phyloP scores from a whole-genome alignment of 2,329 filamentous ascomycete species.

The Emericellopsis atlantica region DNA sequence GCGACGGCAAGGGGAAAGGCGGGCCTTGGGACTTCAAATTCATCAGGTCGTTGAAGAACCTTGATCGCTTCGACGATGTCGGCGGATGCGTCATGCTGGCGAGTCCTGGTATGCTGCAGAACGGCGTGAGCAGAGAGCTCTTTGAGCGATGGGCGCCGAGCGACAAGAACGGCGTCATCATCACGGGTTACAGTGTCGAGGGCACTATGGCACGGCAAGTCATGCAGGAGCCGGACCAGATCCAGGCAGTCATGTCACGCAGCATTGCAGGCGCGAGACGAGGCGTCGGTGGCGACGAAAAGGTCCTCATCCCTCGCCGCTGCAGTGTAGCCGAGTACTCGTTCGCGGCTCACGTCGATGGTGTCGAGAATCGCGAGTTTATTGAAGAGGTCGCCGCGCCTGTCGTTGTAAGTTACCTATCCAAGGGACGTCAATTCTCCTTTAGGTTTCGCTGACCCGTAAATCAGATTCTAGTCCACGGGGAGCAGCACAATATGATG shows the following conservation, averaged over 20 bases:
- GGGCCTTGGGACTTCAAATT: constrained; percentile 96
- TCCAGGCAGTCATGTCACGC: constrained; percentile 83
- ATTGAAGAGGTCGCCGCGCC: constrained; percentile 89
- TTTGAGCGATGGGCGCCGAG: constrained; percentile 94
- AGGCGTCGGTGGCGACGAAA: constrained; percentile 58
- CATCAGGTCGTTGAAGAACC: constrained; percentile 79
- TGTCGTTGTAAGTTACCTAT: constrained; percentile 75
- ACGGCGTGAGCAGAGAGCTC: constrained; percentile 83
- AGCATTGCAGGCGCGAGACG: constrained; percentile 51
- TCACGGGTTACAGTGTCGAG: constrained; percentile 96
- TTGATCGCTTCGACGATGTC: constrained; percentile 93
- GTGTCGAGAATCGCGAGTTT: constrained; percentile 89
- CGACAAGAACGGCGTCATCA: constrained; percentile 94
- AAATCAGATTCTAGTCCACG: constrained; percentile 79
- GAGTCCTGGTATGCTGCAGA: constrained; percentile 96
- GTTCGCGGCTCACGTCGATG: constrained; percentile 94
- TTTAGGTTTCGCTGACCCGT: constrained; percentile 3
- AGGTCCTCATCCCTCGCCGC: constrained; percentile 79
- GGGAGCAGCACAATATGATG: constrained; percentile 97
- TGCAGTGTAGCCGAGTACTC: constrained; percentile 92
- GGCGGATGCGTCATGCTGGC: constrained; percentile 95
- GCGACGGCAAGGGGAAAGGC: constrained; percentile 61
- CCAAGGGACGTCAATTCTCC: background rate
- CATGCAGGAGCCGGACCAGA: constrained; percentile 87
- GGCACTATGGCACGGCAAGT: constrained; percentile 97